Base-by-base conservation (phyloP, 139 green algal genomes). In the Auxenochlorella protothecoides region DNA sequence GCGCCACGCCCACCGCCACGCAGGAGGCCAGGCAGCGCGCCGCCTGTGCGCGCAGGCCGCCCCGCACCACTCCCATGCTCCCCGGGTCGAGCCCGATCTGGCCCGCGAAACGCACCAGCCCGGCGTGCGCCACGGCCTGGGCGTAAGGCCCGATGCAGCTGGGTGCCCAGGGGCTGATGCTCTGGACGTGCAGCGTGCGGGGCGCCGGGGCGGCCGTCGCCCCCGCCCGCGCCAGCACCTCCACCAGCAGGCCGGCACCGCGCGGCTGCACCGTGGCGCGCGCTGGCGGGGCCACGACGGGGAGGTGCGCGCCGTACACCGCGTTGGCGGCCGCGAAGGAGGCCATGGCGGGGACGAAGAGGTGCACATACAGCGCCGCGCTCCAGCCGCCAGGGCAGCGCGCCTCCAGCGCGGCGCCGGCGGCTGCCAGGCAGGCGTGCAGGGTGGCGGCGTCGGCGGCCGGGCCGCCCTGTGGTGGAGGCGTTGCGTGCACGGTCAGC, bases 121-220 rank as follows among this genome's bases (percentile, higher is more conserved):
- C 68, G 3, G 61, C 27, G 53, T 76, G 68, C 10, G 73, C 16
- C 3, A 73, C 68, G 13, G 77, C 85, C 73, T 98, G 94, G 83
- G 81, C 91, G 90, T 99, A 99, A 2, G 95, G 95, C 4, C 95
- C 95, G 65, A 99, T 98, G 86, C 94, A 98, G 44, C 77, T 79
- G 9, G 95, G 94, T 13, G 95, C 95, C 95, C 95, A 99, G n/a
- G 68, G 53, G 5, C 88, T 96, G 61, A 97, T 89, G 81, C 86
- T 94, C 84, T 98, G 93, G 78, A 99, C 95, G 77, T 99, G 95
- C 70, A 98, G 83, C 69, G 95, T 88, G 13, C 70, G 76, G 3
- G 59, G 53, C 15, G 66, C 56, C 15, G 53, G 69, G 60, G 53
- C 72, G 44, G 61, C 59, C 53, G 73, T 71, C 27, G 27, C 27